Evolutionary conservation across 2,329 filamentous ascomycete species (phyloP), one percentile per base, ranked within the genome.

Genomic region (Phialophora chinensis): DNA sequence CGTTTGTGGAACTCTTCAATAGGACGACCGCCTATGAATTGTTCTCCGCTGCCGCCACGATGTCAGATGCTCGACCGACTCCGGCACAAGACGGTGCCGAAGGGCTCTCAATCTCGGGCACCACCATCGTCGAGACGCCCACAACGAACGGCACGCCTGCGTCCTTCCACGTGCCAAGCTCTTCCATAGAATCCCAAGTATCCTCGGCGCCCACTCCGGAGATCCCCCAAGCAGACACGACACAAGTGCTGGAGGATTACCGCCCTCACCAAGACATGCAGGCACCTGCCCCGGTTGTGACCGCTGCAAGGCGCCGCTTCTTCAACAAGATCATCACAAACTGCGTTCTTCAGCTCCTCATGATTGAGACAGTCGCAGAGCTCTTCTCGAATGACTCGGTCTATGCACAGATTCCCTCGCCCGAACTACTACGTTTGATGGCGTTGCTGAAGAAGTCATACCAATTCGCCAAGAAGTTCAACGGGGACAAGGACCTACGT

Each of bases 281-380:
- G 77, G 92, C 95, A 77, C 92, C 96, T 66, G 92, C 94, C 0
- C 86, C 97, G 5, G 91, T 96, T 0, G 94, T 99, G 4, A 98
- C 95, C 1, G 92, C 93, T 2, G 93, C 95, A 0, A 91, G 95
- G 29, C 88, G 95, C 42, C 90, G 93, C 60, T 97, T 97, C 83
- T 99, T 99, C 85, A 99, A 99, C 81, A 91, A 94, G 72, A 99
- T 99, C 78, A 99, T 99, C 79, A 97, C 94, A 14, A 94, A 96
- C 72, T 99, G 95, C 77, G 96, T 99, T 3, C 84, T 99, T 8
- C 96, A 99, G 78, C 87, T 99, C 1, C 88, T 99, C 70, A 99
- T 99, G 93, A 99, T 99, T 73, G 96, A 99, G 79, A 99, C 96
- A 0, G 96, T 99, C 50, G 96, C 96, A 75, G 96, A 99, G 79